Base-by-base conservation (phyloP, 2,329 filamentous ascomycete species). In the Aphanocladium album region DNA sequence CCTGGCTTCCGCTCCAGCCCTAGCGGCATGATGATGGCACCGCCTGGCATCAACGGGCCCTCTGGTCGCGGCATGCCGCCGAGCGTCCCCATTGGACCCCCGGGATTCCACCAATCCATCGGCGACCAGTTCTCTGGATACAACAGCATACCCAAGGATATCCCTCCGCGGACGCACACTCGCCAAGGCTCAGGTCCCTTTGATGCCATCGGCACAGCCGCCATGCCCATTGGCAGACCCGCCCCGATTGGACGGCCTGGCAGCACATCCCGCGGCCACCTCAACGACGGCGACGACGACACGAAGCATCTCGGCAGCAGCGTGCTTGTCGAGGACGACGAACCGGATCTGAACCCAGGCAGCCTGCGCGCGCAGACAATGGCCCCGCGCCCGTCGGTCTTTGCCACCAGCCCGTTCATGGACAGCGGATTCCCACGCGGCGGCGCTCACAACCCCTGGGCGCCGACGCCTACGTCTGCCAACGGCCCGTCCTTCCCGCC, bases 251-350 rank as follows among this genome's bases (percentile, higher is more conserved):
- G 93, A 64, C 85, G 92, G 37, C 93, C 95, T 0, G 87, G 88
- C 17, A 96, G 92, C 71, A 85, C 84, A 25, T 81, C 80, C 17
- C 80, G 83, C 51, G 82, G 82, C 16, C 80, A 77, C 54, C 68
- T 67, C 52, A 79, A 81, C 27, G 76, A 78, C 30, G 86, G 88
- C 60, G 78, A 91, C 21, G 91, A 93, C 60, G 85, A 90, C 59
- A 89, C 87, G 64, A 84, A 88, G 63, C 92, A 95, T 67, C 81
- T 99, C 27, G 95, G 95, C 14, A 98, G 93, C 73, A 93, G 91
- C 67, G 95, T 93, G 14, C 79, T 99, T 14, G 79, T 98, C 51
- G 88, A 88, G 63, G 92, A 96, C 69, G 90, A 79, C 75, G 89
- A 79, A 70, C 83, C 74, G 21, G 73, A 75, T 12, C 60, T 70